These are phyloP conservation scores for Pouteria glomerata DNA, from an alignment of 148 eudicot species.

Conservation along the genomic window DNA sequence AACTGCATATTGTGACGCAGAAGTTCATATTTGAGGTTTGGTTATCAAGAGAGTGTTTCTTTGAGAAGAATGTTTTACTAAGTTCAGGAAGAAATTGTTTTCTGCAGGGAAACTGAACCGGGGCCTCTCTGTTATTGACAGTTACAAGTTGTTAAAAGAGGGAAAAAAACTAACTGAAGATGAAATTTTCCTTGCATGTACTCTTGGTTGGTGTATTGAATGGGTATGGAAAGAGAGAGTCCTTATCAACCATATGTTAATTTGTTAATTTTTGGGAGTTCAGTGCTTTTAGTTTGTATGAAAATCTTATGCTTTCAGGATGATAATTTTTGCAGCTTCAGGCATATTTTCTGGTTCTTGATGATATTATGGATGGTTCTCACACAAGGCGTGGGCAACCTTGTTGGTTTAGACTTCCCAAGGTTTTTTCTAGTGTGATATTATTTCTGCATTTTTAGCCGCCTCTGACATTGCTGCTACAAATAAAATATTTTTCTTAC, in stretches of 20 bases:
- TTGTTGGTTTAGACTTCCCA: conserved; percentile 91
- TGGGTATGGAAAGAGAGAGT: conserved; percentile 88
- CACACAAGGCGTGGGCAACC: conserved; percentile 88
- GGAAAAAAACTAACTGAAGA: conserved; percentile 67
- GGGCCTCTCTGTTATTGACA: conserved; percentile 87
- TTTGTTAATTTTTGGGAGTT: background rate
- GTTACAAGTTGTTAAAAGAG: conserved; percentile 72
- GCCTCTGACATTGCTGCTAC: too few species aligned
- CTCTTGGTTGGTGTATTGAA: conserved; percentile 99
- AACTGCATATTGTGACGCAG: too few species aligned
- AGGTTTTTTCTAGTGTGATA: too few species aligned
- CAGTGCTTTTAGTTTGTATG: background rate
- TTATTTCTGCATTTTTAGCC: too few species aligned
- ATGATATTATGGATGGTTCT: conserved; percentile 85
- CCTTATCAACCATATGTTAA: background rate
- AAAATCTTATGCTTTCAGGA: background rate
- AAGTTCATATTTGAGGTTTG: too few species aligned
- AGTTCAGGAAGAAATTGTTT: too few species aligned
- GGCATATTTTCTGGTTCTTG: conserved; percentile 87
- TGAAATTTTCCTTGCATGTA: conserved; percentile 72
- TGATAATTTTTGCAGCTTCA: conserved; percentile 83
- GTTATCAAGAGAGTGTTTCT: too few species aligned
- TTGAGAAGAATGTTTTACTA: too few species aligned
- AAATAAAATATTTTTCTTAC: too few species aligned
- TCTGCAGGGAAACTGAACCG: conserved; percentile 86